Evolutionary conservation across 177 flowering plant genomes (phyloP).

Genomic region (Tripterygium wilfordii): DNA sequence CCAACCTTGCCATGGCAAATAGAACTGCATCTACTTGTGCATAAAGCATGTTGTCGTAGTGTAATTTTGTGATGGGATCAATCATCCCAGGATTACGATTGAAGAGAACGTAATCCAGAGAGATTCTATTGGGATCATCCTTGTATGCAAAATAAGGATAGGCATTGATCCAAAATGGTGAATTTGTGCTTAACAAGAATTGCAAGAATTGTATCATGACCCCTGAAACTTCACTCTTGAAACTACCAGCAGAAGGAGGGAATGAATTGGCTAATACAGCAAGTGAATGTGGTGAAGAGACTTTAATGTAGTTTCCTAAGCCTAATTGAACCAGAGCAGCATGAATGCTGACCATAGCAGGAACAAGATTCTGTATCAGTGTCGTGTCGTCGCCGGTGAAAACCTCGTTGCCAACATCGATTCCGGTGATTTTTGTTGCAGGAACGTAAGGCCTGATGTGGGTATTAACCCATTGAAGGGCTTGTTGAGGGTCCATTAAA

Average conservation of each 20-base stretch:
- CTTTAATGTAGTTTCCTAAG: constrained; percentile 41
- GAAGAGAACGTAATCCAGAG: constrained; percentile 63
- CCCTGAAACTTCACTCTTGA: constrained; percentile 29
- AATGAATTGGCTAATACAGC: constrained; percentile 50
- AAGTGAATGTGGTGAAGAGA: constrained; percentile 55
- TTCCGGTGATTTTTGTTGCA: constrained; percentile 65
- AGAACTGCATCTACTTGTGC: constrained; percentile 82
- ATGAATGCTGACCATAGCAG: constrained; percentile 61
- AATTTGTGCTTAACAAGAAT: constrained; percentile 39
- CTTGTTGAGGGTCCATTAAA: constrained; percentile 53
- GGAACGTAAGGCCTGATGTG: constrained; percentile 73
- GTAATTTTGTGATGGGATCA: constrained; percentile 64
- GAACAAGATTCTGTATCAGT: constrained; percentile 44
- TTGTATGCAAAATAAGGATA: constrained; percentile 83
- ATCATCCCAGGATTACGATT: constrained; percentile 59
- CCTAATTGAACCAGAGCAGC: constrained; percentile 56
- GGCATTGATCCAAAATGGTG: constrained; percentile 82
- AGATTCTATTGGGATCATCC: constrained; percentile 34
- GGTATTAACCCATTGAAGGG: constrained; percentile 74
- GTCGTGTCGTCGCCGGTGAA: constrained; percentile 45
- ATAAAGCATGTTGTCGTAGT: constrained; percentile 84
- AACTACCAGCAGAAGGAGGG: constrained; percentile 73
- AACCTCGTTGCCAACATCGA: constrained; percentile 79
- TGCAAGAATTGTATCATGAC: constrained; percentile 40
- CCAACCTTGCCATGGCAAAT: constrained; percentile 58